Evolutionary conservation across 176 grass and related monocot genomes (phyloP).

Genomic region (Alloteropsis semialata): DNA sequence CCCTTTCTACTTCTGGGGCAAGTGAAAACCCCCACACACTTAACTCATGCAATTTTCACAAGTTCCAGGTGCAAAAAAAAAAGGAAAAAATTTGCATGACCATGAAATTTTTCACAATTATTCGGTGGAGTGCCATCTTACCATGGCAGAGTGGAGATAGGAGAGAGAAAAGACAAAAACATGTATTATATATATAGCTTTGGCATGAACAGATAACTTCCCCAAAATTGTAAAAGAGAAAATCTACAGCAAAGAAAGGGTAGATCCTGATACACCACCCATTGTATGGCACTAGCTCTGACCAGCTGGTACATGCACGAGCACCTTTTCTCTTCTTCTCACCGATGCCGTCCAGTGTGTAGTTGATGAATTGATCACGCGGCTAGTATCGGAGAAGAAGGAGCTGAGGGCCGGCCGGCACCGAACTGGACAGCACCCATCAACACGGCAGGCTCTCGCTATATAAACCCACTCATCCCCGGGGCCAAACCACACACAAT

Average conservation of each 20-base stretch:
- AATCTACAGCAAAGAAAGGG: neutral
- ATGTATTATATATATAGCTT: neutral
- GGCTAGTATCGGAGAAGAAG: neutral
- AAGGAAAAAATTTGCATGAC: neutral
- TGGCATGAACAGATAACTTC: neutral
- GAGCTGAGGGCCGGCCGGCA: neutral
- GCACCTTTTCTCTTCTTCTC: neutral
- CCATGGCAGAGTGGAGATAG: too few relatives aligned
- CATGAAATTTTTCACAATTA: too few relatives aligned
- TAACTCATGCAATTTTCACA: neutral
- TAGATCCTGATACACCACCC: conserved; percentile 4
- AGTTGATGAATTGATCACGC: neutral
- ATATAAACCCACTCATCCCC: neutral
- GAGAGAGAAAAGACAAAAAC: too few relatives aligned
- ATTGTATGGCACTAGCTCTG: neutral
- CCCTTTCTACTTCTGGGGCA: neutral
- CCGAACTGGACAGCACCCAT: conserved; percentile 36
- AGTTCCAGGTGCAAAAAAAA: neutral
- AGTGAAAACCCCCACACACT: neutral
- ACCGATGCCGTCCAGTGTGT: neutral
- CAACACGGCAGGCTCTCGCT: too few relatives aligned
- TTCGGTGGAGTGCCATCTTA: neutral
- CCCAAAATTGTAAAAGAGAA: neutral
- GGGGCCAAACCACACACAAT: conserved; percentile 44
- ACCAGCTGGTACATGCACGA: neutral